These are phyloP conservation scores for Calocera viscosa DNA, from an alignment of 768 basidiomycete genomes.

Conservation along the genomic window DNA sequence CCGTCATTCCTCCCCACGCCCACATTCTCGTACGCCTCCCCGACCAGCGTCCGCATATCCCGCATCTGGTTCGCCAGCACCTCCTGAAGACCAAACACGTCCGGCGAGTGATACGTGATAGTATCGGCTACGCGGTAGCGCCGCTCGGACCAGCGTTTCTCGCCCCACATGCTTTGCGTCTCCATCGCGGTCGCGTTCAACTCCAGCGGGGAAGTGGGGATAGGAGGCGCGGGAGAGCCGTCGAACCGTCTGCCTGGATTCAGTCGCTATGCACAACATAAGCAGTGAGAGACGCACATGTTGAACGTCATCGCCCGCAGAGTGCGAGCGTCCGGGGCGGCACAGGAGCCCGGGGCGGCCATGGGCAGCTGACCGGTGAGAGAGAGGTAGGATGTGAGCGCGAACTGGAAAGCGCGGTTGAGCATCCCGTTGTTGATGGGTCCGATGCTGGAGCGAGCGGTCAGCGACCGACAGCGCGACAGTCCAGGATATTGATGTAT, in stretches of 20 bases:
- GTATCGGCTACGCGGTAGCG: neutral
- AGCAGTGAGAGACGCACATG: neutral
- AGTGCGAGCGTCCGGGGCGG: neutral
- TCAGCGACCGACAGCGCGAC: no score
- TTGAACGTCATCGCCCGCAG: neutral
- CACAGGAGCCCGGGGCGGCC: neutral
- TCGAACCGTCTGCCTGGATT: neutral
- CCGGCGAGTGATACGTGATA: neutral
- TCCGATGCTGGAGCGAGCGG: no score
- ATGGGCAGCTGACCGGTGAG: neutral
- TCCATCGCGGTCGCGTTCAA: neutral
- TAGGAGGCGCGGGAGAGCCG: neutral
- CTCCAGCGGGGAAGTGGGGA: neutral
- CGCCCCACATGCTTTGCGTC: neutral
- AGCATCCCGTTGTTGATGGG: neutral
- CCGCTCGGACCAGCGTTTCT: neutral
- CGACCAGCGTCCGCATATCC: neutral
- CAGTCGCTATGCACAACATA: neutral
- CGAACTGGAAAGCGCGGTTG: neutral
- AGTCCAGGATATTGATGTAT: no score
- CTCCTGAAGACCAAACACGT: neutral
- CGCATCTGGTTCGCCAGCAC: neutral
- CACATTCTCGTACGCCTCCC: neutral
- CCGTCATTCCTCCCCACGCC: neutral
- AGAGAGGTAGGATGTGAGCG: neutral